Conservation (phyloP, 2,329 filamentous ascomycete genomes). For the Didymella pinodella region DNA sequence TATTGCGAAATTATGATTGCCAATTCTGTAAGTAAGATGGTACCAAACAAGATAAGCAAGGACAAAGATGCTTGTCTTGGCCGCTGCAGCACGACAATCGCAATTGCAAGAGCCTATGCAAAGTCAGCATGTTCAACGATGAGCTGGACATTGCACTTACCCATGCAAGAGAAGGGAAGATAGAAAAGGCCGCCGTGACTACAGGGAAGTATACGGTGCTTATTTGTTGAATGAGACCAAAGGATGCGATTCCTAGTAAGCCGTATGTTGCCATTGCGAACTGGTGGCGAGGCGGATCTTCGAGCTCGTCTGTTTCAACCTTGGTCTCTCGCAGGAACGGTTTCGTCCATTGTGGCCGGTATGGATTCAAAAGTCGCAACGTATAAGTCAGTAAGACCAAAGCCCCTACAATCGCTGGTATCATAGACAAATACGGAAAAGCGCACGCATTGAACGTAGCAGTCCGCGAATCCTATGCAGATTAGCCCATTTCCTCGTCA, state of each 20-base stretch:
- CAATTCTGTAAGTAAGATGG: constrained; percentile 47
- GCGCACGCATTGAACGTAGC: constrained; percentile 54
- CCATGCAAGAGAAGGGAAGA: constrained; percentile 46
- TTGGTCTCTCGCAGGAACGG: constrained; percentile 57
- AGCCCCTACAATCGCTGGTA: constrained; percentile 50
- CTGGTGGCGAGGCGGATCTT: constrained; percentile 37
- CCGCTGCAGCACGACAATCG: constrained; percentile 50
- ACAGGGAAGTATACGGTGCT: constrained; percentile 19
- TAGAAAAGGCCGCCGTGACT: constrained; percentile 24
- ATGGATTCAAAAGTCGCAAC: constrained; percentile 41
- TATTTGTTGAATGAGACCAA: constrained; percentile 41
- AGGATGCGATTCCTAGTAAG: constrained; percentile 35
- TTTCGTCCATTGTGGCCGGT: constrained; percentile 59
- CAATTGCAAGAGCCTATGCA: constrained; percentile 45
- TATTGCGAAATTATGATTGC: constrained; percentile 28
- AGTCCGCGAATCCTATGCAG: constrained; percentile 42
- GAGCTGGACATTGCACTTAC: constrained; percentile 27
- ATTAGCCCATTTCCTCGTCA: constrained; percentile 16
- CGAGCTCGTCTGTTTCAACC: constrained; percentile 42
- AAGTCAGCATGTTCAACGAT: constrained; percentile 20
- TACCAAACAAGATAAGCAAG: constrained; percentile 49
- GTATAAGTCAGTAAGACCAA: constrained; percentile 50
- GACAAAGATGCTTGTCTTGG: constrained; percentile 54
- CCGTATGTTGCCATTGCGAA: constrained; percentile 37
- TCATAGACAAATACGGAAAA: constrained; percentile 48